Evolutionary conservation across 805 yeast genomes (phyloP).

Genomic region (Lipomyces mesembrius): DNA sequence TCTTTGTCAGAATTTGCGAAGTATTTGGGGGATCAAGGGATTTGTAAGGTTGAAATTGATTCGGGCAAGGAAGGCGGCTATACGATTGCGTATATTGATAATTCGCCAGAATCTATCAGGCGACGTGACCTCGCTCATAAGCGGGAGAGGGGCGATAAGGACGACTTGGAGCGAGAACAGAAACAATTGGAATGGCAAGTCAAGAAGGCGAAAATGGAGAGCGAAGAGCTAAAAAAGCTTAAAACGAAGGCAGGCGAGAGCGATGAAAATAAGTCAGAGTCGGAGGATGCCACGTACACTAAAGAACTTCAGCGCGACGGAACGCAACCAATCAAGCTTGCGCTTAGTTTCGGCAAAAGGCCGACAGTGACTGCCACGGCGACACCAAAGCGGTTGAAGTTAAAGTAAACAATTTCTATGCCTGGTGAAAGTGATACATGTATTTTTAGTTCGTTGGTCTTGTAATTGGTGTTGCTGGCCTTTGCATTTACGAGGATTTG

Average conservation of each 20-base stretch:
- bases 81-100: constrained; percentile 59
- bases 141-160: constrained; percentile 46
- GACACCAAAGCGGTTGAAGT: constrained; percentile 21
- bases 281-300: constrained; percentile 3
- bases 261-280: not conserved
- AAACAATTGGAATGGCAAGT: constrained; percentile 60
- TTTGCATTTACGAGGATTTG: not conserved
- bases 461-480: not conserved
- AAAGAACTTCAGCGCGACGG: constrained; percentile 27
- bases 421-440: not conserved
- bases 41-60: constrained; percentile 55
- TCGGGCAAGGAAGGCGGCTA: constrained; percentile 46
- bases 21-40: constrained; percentile 60
- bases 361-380: not conserved
- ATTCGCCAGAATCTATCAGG: constrained; percentile 54
- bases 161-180: constrained; percentile 55
- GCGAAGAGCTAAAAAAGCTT: constrained; percentile 11
- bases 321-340: constrained; percentile 28
- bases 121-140: constrained; percentile 50
- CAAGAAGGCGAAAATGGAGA: constrained; percentile 47
- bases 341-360: constrained; percentile 23
- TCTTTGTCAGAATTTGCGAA: constrained; percentile 70
- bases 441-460: not conserved
- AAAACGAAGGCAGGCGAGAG: constrained; percentile 6
- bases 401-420: constrained; percentile 10